These are phyloP conservation scores for Neonectria neomacrospora DNA, from an alignment of 2,329 filamentous ascomycete genomes.

Conservation along the genomic window DNA sequence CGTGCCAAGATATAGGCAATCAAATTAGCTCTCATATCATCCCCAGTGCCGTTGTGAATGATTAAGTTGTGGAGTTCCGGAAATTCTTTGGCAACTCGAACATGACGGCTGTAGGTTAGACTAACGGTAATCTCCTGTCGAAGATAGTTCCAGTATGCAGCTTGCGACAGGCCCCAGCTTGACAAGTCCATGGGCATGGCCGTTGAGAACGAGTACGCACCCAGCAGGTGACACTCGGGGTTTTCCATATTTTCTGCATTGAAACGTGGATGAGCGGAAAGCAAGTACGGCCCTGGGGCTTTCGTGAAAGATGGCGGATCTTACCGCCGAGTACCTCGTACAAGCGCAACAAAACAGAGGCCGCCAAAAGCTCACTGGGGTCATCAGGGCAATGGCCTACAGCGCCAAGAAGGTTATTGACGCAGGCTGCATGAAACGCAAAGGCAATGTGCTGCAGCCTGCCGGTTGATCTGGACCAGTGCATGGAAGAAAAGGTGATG, in stretches of 20 bases:
- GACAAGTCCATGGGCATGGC: not conserved
- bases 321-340: not conserved
- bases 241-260: not conserved
- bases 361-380: not conserved
- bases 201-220: not conserved
- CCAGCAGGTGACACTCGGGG: not conserved
- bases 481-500: not conserved
- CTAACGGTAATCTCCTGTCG: not conserved
- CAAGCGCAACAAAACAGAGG: not conserved
- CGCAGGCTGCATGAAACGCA: not conserved
- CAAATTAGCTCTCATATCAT: not conserved
- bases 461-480: not conserved
- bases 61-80: not conserved
- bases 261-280: too few species aligned
- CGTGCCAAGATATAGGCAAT: not conserved
- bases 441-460: not conserved
- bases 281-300: too few species aligned
- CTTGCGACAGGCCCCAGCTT: not conserved
- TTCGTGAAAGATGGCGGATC: too few species aligned
- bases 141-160: not conserved
- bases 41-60: not conserved
- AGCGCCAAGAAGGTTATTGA: not conserved
- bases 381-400: not conserved
- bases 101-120: not conserved
- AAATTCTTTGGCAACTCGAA: not conserved